These are phyloP conservation scores for Sonneratia alba DNA, from an alignment of 345 rosid species.

Conservation along the genomic window DNA sequence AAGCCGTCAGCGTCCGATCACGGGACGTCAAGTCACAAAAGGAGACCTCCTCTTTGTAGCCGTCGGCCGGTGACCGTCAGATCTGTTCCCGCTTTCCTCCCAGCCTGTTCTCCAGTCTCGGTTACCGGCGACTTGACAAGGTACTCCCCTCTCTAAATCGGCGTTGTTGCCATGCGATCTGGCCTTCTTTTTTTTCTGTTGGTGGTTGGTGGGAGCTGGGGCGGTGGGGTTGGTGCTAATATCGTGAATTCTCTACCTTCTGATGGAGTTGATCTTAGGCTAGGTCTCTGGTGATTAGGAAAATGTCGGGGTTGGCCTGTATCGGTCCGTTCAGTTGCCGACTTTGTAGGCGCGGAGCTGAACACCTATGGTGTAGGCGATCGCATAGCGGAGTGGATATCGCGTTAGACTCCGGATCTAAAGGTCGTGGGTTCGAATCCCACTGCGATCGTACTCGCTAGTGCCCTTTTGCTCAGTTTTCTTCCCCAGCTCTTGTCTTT, in stretches of 20 bases:
- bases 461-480: background rate
- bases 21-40: background rate
- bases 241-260: background rate
- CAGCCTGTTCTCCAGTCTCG: background rate
- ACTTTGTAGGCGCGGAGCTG: no score
- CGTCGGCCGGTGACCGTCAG: background rate
- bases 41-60: background rate
- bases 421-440: constrained; percentile 99
- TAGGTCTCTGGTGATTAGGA: background rate
- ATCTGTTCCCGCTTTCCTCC: background rate
- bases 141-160: background rate
- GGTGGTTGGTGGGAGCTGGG: no score
- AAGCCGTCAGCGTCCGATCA: background rate
- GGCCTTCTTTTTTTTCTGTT: background rate
- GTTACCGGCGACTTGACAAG: background rate
- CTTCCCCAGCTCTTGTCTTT: background rate
- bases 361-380: background rate
- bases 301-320: background rate
- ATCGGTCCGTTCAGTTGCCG: background rate
- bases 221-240: background rate
- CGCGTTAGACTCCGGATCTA: constrained; percentile 99
- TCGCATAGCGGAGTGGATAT: constrained; percentile 99
- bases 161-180: background rate
- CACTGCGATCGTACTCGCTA: constrained; percentile 62
- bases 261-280: background rate